Evolutionary conservation across 345 rosid species (phyloP).

Genomic region (Camelina sativa): DNA sequence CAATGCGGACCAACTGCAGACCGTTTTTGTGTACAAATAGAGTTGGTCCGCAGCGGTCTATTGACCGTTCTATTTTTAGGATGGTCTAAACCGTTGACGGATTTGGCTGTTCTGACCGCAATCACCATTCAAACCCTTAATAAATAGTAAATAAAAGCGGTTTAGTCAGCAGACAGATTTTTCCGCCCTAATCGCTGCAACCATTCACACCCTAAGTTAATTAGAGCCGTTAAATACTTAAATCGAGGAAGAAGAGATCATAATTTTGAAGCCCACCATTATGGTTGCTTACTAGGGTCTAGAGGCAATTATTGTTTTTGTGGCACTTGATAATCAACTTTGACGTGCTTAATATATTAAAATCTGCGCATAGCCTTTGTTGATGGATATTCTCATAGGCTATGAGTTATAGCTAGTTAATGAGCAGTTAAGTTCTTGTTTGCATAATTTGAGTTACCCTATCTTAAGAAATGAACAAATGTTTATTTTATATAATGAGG

Average conservation of each 20-base stretch:
- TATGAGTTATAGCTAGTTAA: not conserved
- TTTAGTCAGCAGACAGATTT: too few relatives aligned
- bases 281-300: not conserved
- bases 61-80: too few relatives aligned
- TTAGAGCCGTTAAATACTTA: constrained; percentile 18
- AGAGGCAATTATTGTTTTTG: constrained; percentile 4
- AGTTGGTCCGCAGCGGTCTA: too few relatives aligned
- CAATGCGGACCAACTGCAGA: too few relatives aligned
- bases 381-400: constrained; percentile 10
- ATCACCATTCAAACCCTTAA: too few relatives aligned
- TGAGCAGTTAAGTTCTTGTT: not conserved
- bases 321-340: constrained; percentile 10
- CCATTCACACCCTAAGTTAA: not conserved
- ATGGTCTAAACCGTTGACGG: too few relatives aligned
- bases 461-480: not conserved
- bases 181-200: too few relatives aligned
- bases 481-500: not conserved
- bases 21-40: too few relatives aligned
- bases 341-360: constrained; percentile 3
- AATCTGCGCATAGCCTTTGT: constrained; percentile 4
- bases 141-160: too few relatives aligned
- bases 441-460: not conserved
- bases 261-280: constrained; percentile 28
- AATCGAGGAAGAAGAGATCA: constrained; percentile 8
- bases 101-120: too few relatives aligned